phyloP scores from a whole-genome alignment of 2,329 filamentous ascomycete species.

The Bimuria novae-zelandiae region DNA sequence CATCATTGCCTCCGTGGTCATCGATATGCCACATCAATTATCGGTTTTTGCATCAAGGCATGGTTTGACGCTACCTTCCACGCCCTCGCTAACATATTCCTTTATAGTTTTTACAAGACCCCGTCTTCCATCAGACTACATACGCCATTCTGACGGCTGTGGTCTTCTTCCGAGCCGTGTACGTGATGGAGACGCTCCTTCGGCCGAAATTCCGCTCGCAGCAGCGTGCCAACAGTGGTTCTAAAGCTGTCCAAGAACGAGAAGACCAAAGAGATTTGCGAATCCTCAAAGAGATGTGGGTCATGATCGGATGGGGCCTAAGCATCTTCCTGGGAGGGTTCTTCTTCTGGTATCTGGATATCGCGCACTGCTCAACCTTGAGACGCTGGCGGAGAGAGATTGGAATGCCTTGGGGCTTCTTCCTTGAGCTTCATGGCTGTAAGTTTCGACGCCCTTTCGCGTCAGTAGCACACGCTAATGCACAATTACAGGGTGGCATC shows the following conservation, averaged over 20 bases:
- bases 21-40: too few relatives aligned
- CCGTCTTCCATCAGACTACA: constrained; percentile 79
- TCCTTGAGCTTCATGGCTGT: constrained; percentile 76
- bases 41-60: neutral
- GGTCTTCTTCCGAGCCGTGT: constrained; percentile 74
- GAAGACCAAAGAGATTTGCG: constrained; percentile 61
- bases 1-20: too few relatives aligned
- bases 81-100: neutral
- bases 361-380: constrained; percentile 70
- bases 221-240: constrained; percentile 45
- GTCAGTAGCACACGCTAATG: constrained; percentile 7
- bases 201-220: constrained; percentile 58
- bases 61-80: neutral
- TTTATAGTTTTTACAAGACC: constrained; percentile 69
- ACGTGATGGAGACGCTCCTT: constrained; percentile 72
- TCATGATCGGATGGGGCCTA: constrained; percentile 71
- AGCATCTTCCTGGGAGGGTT: constrained; percentile 76
- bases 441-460: constrained; percentile 55
- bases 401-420: constrained; percentile 77
- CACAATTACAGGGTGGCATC: constrained; percentile 58
- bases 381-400: constrained; percentile 68
- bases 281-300: constrained; percentile 73
- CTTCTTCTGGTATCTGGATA: constrained; percentile 78
- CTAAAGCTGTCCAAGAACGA: constrained; percentile 47
- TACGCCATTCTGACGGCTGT: constrained; percentile 74